Base-by-base conservation (phyloP, 257 asterid genomes). In the Solanum appendiculatum region DNA sequence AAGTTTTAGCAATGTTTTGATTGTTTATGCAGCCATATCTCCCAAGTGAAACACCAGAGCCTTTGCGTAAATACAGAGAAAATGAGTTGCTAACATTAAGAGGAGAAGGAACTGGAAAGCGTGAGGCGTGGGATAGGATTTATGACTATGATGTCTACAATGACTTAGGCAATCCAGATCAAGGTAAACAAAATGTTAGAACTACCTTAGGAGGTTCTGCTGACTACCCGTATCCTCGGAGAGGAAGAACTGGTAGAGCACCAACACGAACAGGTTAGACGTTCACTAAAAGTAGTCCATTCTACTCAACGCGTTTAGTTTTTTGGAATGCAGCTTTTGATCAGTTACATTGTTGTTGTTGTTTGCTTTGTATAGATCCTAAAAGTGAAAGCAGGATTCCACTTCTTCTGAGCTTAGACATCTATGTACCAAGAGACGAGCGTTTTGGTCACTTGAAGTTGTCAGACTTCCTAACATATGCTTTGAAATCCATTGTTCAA, bases 131-230 rank as follows among this genome's bases (percentile, higher is more conserved):
- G 93, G 92, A 91, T 29, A 90, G 92, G 63, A 86, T 89, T 9
- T 91, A 91, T 46, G 93, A 89, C 84, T 88, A 91, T 82, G 92
- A 87, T 73, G 34, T 44, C 58, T 91, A 91, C 87, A 89, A 91
- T 74, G 93, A 91, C 73, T 80, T 91, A 63, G 93, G 93, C 6
- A 89, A 87, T 78, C 93, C 93, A 0, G 90, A 89, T 86, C 23
- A n/a, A 13, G 90, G 87, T 70, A 2, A 11, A 3, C 21, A 86
- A 9, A 58, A 42, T 34, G 91, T 56, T 7, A 91, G 93, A 4
- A 87, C 87, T 1, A 69, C 87, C 37, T 86, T 91, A 2, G 93
- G 93, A 63, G 93, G 93, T 75, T 86, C 90, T 13, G 5, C 87
- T 9, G 86, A 91, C 7, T 91, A 86, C 40, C 88, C 88, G 8